A percentile compares a stretch with the other conserved stretches of the same genome.
Conservation (phyloP, 2,329 filamentous ascomycete genomes). For the Penicillium nordicum region DNA sequence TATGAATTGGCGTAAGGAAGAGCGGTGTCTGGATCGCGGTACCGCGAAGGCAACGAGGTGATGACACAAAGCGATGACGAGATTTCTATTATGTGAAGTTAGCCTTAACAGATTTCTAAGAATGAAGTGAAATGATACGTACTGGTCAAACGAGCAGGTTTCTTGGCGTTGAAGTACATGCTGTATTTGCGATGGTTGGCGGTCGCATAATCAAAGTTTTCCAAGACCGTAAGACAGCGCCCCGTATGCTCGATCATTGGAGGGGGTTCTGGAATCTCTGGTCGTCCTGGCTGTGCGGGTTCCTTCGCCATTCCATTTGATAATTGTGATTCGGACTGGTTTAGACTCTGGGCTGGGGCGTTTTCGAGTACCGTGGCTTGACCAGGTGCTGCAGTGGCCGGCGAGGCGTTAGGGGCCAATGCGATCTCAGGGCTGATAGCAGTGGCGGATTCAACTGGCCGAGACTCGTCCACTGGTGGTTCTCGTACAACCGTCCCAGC, state of each 20-base stretch:
- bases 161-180: conserved; percentile 56
- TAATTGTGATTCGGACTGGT: conserved; percentile 9
- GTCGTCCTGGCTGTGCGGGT: conserved; percentile 24
- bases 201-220: conserved; percentile 55
- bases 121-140: conserved; percentile 14
- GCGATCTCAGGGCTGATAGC: not conserved
- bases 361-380: conserved; percentile 8
- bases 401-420: not conserved
- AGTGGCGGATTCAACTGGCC: not conserved
- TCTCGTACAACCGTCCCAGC: not conserved
- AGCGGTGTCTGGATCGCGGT: conserved; percentile 79
- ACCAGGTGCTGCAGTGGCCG: not conserved
- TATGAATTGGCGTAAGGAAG: conserved; percentile 75
- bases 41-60: conserved; percentile 75
- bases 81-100: conserved; percentile 35
- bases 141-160: conserved; percentile 47
- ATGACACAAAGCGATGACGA: conserved; percentile 67
- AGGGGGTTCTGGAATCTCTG: conserved; percentile 30
- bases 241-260: conserved; percentile 50
- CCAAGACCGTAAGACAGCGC: conserved; percentile 58
- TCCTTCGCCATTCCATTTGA: conserved; percentile 14
- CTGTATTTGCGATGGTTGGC: conserved; percentile 54
- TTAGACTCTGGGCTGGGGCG: conserved; percentile 14
- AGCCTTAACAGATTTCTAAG: conserved; percentile 2
- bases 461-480: not conserved